Conservation (phyloP, 306 rosid genomes). For the Trichosanthes cucumerina region DNA sequence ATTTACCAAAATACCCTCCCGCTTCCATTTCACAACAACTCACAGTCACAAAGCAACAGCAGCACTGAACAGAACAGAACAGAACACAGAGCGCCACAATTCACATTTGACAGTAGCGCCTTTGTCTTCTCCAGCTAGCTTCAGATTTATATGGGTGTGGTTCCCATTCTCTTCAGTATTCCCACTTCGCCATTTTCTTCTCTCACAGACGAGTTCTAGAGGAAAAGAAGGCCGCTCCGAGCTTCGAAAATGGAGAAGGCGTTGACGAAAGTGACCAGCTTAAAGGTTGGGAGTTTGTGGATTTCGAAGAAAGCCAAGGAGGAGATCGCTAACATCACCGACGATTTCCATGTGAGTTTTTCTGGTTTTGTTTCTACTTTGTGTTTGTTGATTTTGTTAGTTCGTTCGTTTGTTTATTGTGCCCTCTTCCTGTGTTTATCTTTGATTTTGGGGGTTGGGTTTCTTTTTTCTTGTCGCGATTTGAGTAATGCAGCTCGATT, state of each 20-base stretch:
- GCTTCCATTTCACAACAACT: not conserved
- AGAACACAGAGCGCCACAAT: not conserved
- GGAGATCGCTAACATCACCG: constrained; percentile 67
- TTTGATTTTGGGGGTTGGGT: constrained; percentile 4
- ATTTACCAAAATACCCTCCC: not conserved
- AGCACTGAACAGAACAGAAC: not conserved
- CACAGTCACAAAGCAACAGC: not conserved
- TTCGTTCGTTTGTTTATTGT: not conserved
- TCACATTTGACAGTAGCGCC: not conserved
- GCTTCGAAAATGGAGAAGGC: constrained; percentile 65
- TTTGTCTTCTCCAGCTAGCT: not conserved
- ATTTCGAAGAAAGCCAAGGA: constrained; percentile 86
- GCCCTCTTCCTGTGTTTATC: not conserved
- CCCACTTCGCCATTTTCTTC: not conserved
- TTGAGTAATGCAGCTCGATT: constrained; percentile 22
- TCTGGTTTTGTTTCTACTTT: not conserved
- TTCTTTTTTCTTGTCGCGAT: not conserved
- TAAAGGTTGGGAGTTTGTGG: constrained; percentile 81
- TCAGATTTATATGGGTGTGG: not conserved
- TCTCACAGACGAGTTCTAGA: not conserved
- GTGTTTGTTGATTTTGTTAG: not conserved
- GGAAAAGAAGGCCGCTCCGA: constrained; percentile 9
- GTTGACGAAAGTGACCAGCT: constrained; percentile 69
- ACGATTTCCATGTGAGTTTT: constrained; percentile 62
- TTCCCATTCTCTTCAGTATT: not conserved